Evolutionary conservation across 2,329 filamentous ascomycete species (phyloP).

Genomic region (Sordariomycetes sp.): DNA sequence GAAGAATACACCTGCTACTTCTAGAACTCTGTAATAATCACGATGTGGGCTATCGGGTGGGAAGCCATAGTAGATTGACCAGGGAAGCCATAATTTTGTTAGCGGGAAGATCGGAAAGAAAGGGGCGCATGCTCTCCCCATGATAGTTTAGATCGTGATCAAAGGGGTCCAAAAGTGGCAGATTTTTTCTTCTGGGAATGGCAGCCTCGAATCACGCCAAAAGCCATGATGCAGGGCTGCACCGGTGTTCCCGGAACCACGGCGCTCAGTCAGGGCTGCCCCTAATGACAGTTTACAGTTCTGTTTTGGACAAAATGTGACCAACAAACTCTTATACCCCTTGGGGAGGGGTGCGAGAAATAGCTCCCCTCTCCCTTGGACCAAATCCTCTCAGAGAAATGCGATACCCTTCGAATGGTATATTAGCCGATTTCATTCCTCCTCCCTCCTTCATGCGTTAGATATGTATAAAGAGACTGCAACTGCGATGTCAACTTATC

Average conservation of each 20-base stretch:
- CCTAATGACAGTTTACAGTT: background rate
- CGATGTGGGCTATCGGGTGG: no score
- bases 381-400: background rate
- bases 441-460: background rate
- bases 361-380: background rate
- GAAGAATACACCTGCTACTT: no score
- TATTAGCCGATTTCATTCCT: background rate
- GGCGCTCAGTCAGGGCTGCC: background rate
- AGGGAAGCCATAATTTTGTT: no score
- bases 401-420: background rate
- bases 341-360: background rate
- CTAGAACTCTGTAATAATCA: no score
- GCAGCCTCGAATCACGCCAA: no score
- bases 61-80: no score
- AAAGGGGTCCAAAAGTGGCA: no score
- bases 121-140: no score
- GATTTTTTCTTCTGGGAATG: no score
- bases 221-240: background rate
- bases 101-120: no score
- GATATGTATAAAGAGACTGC: background rate
- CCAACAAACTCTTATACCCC: background rate
- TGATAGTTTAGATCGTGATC: no score
- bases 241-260: background rate
- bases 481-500: background rate
- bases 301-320: background rate